Conservation (phyloP, 208 protist species). For the Porcisia deanei region DNA sequence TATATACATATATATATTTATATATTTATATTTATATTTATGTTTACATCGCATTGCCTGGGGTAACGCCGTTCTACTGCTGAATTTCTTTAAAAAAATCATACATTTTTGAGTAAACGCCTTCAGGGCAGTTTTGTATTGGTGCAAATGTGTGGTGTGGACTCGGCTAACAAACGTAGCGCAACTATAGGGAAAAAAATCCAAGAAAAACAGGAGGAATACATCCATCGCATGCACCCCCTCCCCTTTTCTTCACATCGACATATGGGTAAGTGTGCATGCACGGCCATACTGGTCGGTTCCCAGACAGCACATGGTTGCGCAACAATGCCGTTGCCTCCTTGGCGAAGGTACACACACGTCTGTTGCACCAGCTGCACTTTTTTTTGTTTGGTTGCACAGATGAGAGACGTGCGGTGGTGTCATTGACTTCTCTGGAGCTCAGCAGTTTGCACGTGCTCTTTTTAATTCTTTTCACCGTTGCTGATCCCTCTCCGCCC, state of each 20-base stretch:
- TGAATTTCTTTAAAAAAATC: too few relatives aligned
- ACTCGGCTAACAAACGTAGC: background rate
- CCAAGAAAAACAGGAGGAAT: background rate
- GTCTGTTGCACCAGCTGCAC: background rate
- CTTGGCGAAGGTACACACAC: background rate
- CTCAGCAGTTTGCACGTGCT: background rate
- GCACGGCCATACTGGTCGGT: background rate
- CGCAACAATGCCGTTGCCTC: background rate
- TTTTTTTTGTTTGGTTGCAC: too few relatives aligned
- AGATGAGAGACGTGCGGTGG: too few relatives aligned
- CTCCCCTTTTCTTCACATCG: background rate
- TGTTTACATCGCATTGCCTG: background rate
- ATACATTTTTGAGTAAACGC: background rate
- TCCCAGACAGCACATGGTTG: background rate
- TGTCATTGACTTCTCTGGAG: too few relatives aligned
- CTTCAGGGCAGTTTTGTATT: background rate
- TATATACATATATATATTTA: slow-evolving; percentile 3
- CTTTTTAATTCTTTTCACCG: background rate
- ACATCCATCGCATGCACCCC: background rate
- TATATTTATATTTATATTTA: background rate
- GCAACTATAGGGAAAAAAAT: background rate
- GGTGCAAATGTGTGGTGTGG: background rate
- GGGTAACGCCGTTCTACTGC: too few relatives aligned
- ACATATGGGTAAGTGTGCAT: background rate
- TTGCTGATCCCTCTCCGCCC: too few relatives aligned